phyloP scores from a whole-genome alignment of 768 basidiomycete genomes.

The Leucocoprinus sp. region DNA sequence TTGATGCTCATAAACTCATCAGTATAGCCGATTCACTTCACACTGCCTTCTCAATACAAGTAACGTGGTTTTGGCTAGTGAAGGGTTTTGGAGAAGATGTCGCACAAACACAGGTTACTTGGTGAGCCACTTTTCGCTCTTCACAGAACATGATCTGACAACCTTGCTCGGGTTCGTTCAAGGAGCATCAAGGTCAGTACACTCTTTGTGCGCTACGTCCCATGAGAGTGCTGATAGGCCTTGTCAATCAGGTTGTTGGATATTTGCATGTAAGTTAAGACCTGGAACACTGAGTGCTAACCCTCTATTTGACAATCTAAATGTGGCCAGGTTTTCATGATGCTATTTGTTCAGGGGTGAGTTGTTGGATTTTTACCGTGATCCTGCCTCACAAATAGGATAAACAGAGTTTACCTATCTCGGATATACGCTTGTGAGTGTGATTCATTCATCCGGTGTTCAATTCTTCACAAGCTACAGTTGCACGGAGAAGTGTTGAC shows the following conservation, averaged over 20 bases:
- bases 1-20: neutral
- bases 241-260: conserved; percentile 3
- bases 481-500: neutral
- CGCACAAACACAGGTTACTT: conserved; percentile 1
- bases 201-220: neutral
- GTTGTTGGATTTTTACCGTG: neutral
- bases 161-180: neutral
- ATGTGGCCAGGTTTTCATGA: conserved; percentile 10
- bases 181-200: conserved; percentile 10
- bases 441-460: no score
- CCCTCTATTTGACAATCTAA: neutral
- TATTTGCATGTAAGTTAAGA: conserved; percentile 5
- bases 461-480: neutral
- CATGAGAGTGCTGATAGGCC: neutral
- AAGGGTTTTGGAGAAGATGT: conserved; percentile 7
- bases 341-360: conserved; percentile 9
- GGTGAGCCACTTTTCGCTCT: neutral
- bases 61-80: conserved; percentile 10
- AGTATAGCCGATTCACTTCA: conserved; percentile 9
- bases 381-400: neutral
- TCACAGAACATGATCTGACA: neutral
- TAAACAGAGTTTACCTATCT: conserved; percentile 4
- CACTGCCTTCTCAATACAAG: conserved; percentile 10
- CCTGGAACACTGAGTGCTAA: neutral
- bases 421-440: conserved; percentile 8